phyloP scores from a whole-genome alignment of 2,329 filamentous ascomycete species.

The Emergomyces orientalis region DNA sequence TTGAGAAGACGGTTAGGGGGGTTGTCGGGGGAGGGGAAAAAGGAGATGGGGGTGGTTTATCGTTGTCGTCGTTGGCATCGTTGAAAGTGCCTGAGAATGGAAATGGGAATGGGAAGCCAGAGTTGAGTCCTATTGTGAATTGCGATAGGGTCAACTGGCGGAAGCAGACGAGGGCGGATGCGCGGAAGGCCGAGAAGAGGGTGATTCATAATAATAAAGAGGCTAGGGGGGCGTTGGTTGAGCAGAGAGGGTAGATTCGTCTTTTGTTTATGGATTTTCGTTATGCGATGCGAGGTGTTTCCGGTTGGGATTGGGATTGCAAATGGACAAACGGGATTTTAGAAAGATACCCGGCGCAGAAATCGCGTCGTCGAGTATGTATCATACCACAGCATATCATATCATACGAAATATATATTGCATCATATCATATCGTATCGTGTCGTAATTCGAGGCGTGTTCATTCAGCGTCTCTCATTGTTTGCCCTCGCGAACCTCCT shows the following conservation, averaged over 20 bases:
- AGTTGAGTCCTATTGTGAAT: constrained; percentile 48
- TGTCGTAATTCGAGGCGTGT: neutral
- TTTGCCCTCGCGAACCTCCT: constrained; percentile 16
- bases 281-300: constrained; percentile 2
- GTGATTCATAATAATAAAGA: constrained; percentile 9
- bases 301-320: neutral
- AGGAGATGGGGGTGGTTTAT: neutral
- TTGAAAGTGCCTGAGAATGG: constrained; percentile 22
- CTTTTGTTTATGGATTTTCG: constrained; percentile 9
- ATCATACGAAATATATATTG: neutral
- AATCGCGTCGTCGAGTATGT: neutral
- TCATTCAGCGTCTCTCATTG: neutral
- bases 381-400: neutral
- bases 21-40: constrained; percentile 31
- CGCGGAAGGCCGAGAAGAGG: constrained; percentile 26
- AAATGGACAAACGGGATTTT: too few relatives aligned
- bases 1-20: constrained; percentile 48
- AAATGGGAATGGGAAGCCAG: constrained; percentile 26
- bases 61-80: constrained; percentile 16
- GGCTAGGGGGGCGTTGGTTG: constrained; percentile 18
- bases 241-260: constrained; percentile 16
- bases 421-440: neutral
- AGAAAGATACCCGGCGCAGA: neutral
- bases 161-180: constrained; percentile 31
- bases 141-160: constrained; percentile 53